phyloP scores from a whole-genome alignment of 805 yeast species.

The Saturnispora kantuleensis region DNA sequence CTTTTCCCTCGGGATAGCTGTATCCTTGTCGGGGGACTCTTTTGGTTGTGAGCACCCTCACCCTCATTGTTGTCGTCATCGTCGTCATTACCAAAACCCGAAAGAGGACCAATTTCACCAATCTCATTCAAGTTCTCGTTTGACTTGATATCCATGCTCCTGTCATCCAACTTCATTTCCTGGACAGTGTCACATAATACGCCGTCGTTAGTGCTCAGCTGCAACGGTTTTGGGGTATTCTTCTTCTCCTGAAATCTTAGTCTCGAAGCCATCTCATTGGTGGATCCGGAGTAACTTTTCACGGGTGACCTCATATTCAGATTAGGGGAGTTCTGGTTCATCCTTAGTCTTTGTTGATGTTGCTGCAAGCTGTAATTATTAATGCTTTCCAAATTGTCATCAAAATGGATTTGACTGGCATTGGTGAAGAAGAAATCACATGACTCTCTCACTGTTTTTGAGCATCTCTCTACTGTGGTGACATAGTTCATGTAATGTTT shows the following conservation, averaged over 20 bases:
- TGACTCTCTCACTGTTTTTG: constrained; percentile 1
- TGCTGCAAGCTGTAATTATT: constrained; percentile 3
- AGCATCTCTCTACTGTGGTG: constrained; percentile 1
- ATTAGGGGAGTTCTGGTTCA: constrained; percentile 6
- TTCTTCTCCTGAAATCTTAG: not conserved
- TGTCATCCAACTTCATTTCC: not conserved
- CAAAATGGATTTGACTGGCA: constrained; percentile 8
- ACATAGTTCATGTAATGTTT: constrained; percentile 6
- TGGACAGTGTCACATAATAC: not conserved
- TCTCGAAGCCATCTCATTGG: not conserved
- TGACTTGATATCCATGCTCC: no score
- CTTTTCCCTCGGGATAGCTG: no score
- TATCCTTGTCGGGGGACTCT: no score
- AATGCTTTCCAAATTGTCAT: constrained; percentile 7
- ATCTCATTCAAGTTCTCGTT: no score
- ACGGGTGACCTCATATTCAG: not conserved
- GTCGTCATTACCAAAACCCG: no score
- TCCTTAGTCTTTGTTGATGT: constrained; percentile 6
- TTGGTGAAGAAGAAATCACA: constrained; percentile 8
- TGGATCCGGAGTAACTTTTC: not conserved
- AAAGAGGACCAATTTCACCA: no score
- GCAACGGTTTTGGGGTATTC: not conserved
- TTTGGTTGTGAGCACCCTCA: not conserved
- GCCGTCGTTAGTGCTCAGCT: not conserved
- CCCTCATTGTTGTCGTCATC: not conserved